Evolutionary conservation across 441 rosid species (phyloP).

Genomic region (Aquilaria agallochum): DNA sequence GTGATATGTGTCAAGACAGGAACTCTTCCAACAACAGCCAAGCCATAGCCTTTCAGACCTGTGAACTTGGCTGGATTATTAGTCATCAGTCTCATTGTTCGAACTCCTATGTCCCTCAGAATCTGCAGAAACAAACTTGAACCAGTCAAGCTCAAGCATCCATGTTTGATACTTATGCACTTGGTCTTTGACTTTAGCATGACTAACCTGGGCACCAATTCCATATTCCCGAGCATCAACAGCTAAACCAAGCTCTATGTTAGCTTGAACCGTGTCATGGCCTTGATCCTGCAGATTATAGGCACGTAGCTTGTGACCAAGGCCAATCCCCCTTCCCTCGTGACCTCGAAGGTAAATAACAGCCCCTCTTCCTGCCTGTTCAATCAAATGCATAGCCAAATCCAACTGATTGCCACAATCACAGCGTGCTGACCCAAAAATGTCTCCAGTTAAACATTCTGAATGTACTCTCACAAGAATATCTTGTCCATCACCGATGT

Average conservation of each 20-base stretch:
- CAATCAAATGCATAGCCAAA: slow-evolving; percentile 69
- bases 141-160: background rate
- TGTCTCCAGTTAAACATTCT: slow-evolving; percentile 83
- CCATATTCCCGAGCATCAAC: slow-evolving; percentile 86
- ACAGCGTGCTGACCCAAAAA: slow-evolving; percentile 78
- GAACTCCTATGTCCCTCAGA: slow-evolving; percentile 67
- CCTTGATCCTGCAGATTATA: slow-evolving; percentile 87
- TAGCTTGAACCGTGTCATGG: slow-evolving; percentile 85
- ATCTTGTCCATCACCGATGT: slow-evolving; percentile 66
- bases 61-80: slow-evolving; percentile 87
- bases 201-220: slow-evolving; percentile 82
- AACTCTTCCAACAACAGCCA: slow-evolving; percentile 75
- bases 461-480: slow-evolving; percentile 86
- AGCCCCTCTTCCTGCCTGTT: slow-evolving; percentile 67
- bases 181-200: background rate
- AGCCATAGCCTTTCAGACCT: slow-evolving; percentile 77
- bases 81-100: slow-evolving; percentile 84
- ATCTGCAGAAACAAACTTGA: slow-evolving; percentile 32
- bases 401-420: slow-evolving; percentile 84
- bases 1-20: slow-evolving; percentile 80
- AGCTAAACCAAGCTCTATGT: slow-evolving; percentile 79
- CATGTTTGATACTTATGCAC: background rate
- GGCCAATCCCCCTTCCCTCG: slow-evolving; percentile 93
- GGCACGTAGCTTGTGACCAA: slow-evolving; percentile 80
- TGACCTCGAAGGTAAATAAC: slow-evolving; percentile 86